phyloP scores from a whole-genome alignment of 352 stramenopile genomes.

The Globisporangium apiculatum region DNA sequence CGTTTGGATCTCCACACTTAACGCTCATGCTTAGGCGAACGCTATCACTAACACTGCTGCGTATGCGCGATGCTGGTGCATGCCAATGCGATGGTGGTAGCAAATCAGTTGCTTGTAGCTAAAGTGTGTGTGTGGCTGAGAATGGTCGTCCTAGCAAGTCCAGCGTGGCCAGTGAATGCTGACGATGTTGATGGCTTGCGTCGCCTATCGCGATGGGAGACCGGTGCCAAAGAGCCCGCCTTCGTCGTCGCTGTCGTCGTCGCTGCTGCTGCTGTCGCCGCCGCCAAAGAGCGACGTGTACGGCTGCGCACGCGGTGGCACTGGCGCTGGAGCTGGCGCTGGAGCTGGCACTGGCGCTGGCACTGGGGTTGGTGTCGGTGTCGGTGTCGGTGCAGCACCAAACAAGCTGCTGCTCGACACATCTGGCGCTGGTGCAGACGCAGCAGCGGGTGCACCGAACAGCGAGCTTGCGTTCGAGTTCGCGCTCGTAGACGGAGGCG shows the following conservation, averaged over 20 bases:
- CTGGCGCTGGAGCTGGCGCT: background rate
- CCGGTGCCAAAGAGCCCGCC: conserved; percentile 73
- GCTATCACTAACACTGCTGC: too few relatives aligned
- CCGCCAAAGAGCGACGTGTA: conserved; percentile 62
- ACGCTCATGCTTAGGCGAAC: too few relatives aligned
- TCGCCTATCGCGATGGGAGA: conserved; percentile 54
- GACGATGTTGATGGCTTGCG: background rate
- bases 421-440: background rate
- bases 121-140: too few relatives aligned
- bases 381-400: background rate
- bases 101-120: too few relatives aligned
- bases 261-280: conserved; percentile 46
- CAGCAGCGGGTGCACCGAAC: conserved; percentile 6
- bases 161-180: background rate
- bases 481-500: background rate
- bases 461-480: conserved; percentile 7
- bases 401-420: background rate
- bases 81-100: too few relatives aligned
- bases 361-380: background rate
- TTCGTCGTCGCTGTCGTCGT: conserved; percentile 74
- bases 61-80: too few relatives aligned
- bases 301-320: conserved; percentile 16
- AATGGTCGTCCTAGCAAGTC: too few relatives aligned
- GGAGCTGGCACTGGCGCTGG: background rate
- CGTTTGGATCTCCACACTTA: too few relatives aligned